These are phyloP conservation scores for Cyclanthera cordifolia DNA, from an alignment of 306 rosid genomes.

Conservation along the genomic window DNA sequence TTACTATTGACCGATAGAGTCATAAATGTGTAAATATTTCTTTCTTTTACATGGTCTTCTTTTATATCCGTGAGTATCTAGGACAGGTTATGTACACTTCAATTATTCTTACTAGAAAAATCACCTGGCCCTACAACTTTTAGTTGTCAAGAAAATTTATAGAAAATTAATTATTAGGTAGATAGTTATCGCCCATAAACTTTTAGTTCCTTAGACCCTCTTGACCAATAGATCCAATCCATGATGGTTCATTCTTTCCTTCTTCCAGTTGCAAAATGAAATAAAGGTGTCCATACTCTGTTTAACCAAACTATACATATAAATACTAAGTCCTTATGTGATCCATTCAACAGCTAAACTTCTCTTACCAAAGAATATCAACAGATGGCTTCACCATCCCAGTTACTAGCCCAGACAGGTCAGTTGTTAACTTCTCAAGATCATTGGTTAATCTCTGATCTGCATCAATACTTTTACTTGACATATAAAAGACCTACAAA, in stretches of 20 bases:
- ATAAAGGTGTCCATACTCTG: not conserved
- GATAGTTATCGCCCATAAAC: too few species aligned
- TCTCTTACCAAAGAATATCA: constrained; percentile 85
- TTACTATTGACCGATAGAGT: not conserved
- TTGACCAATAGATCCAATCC: not conserved
- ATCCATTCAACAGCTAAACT: not conserved
- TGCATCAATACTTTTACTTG: constrained; percentile 70
- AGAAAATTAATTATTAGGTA: too few species aligned
- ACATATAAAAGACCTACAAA: constrained; percentile 83
- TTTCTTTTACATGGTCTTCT: not conserved
- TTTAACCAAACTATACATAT: not conserved
- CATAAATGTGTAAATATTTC: not conserved
- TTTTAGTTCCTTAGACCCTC: too few species aligned
- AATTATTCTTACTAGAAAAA: too few species aligned
- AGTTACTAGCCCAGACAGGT: constrained; percentile 87
- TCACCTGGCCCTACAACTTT: too few species aligned
- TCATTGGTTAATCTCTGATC: constrained; percentile 96
- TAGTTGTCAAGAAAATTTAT: too few species aligned
- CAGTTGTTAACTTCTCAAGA: constrained; percentile 77
- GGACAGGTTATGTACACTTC: too few species aligned
- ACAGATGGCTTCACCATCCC: constrained; percentile 96
- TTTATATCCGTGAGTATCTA: too few species aligned
- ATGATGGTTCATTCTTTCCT: not conserved
- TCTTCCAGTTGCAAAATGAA: not conserved
- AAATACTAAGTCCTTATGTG: not conserved